These are phyloP conservation scores for Oryza glumipatula DNA, from an alignment of 176 grass and related monocot species.

Conservation along the genomic window DNA sequence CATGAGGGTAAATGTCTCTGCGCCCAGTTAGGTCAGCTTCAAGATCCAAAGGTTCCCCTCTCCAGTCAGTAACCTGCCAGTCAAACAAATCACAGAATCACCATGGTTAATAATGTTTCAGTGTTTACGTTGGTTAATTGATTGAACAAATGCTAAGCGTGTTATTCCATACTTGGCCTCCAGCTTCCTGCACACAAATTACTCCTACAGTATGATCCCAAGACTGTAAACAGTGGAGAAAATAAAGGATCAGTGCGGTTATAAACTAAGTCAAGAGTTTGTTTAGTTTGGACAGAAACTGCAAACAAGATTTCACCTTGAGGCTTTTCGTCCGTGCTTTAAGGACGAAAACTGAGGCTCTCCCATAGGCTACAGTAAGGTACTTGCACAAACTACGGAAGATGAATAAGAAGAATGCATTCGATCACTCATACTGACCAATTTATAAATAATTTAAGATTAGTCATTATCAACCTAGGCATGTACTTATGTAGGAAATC, in stretches of 20 bases:
- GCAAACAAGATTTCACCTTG: constrained; percentile 66
- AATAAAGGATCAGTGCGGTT: constrained; percentile 26
- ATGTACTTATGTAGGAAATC: constrained; percentile 19
- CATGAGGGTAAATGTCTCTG: constrained; percentile 76
- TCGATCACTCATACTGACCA: constrained; percentile 8
- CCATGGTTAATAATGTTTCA: not conserved
- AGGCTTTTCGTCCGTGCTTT: constrained; percentile 64
- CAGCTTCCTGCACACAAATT: constrained; percentile 89
- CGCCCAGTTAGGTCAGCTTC: constrained; percentile 67
- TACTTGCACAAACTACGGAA: constrained; percentile 90
- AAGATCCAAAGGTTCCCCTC: constrained; percentile 66
- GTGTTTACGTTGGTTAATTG: not conserved
- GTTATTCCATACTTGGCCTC: constrained; percentile 57
- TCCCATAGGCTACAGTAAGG: constrained; percentile 83
- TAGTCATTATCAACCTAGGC: constrained; percentile 4
- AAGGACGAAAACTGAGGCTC: constrained; percentile 77
- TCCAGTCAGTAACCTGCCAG: constrained; percentile 87
- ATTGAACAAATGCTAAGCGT: not conserved
- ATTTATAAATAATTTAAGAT: constrained; percentile 2
- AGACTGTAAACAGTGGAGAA: constrained; percentile 44
- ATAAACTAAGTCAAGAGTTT: constrained; percentile 15
- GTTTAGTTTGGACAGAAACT: constrained; percentile 41
- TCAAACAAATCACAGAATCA: constrained; percentile 27
- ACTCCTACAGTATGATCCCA: constrained; percentile 95
- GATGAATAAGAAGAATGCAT: constrained; percentile 34